Percentiles rank a stretch among this genome's conserved stretches.
These are phyloP conservation scores for cucumber (Cucumis sativus) DNA, from an alignment of 306 rosid species.

Conservation along the genomic window DNA sequence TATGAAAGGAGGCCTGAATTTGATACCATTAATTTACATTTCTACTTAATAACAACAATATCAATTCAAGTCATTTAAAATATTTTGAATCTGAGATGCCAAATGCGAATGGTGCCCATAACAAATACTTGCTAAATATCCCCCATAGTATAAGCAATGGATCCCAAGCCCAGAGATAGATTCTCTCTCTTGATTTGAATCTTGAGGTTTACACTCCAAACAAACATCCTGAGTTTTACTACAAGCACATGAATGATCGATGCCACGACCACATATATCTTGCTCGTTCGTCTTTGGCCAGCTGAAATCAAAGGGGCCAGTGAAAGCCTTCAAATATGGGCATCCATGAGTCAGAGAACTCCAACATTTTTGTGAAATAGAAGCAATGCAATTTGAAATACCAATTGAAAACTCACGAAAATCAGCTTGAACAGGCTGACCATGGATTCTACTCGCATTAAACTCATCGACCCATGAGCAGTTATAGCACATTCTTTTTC, in stretches of 20 bases:
- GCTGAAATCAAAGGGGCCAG: constrained; percentile 39
- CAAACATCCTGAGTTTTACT: constrained; percentile 8
- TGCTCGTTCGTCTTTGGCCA: constrained; percentile 14
- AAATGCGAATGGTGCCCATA: constrained; percentile 33
- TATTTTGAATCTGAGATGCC: constrained; percentile 22
- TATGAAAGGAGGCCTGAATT: background rate
- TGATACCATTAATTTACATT: background rate
- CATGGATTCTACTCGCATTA: constrained; percentile 11
- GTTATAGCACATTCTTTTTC: constrained; percentile 21
- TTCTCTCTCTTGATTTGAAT: constrained; percentile 11
- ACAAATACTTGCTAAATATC: constrained; percentile 40
- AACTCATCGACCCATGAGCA: constrained; percentile 37
- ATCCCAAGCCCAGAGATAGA: constrained; percentile 31
- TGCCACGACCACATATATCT: constrained; percentile 6
- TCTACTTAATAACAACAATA: background rate
- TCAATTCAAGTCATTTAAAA: constrained; percentile 10
- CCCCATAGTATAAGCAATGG: constrained; percentile 58
- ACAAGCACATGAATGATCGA: background rate
- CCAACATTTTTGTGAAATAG: constrained; percentile 16
- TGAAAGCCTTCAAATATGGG: constrained; percentile 24
- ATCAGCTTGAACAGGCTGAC: constrained; percentile 19
- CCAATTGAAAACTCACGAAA: constrained; percentile 26
- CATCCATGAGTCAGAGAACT: constrained; percentile 27
- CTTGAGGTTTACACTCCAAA: constrained; percentile 4
- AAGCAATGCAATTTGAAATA: constrained; percentile 28